Evolutionary conservation across 345 rosid genomes (phyloP), one percentile per base, ranked within the genome.

Genomic region (Anacardium occidentale): DNA sequence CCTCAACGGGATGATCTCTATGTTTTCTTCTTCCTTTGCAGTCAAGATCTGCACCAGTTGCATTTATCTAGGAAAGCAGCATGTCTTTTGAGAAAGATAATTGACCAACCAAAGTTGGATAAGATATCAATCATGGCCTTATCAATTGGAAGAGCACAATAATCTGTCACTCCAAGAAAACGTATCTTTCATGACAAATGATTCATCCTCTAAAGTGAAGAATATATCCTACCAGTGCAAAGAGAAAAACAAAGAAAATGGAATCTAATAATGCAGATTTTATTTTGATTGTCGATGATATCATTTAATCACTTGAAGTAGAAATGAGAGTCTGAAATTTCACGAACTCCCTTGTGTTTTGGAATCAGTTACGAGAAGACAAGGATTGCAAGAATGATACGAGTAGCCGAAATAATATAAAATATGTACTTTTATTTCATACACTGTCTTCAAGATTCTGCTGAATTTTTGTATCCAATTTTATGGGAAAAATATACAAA

Each of bases 401-500:
- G 9, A 21, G 22, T 37, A n/a, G 26, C 29, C 10, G 13, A 22
- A 50, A 71, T 59, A 32, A 60, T 3, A 58, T 15, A 25, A 29
- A 42, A n/a, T 61, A 58, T 60, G 11, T 20, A 60, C 25, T 18
- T 45, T 13, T 7, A 20, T 29, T 70, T 29, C n/a, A 32, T 45
- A 58, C 59, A 29, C 11, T 71, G 26, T 45, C 20, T 70, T 59
- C 29, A 48, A n/a, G 32, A 10, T 48, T 45, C 66, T 10, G 34
- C 58, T 32, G 37, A 50, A 59, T 60, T 58, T 8, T 21, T 17
- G 47, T 2, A 13, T 48, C 56, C 54, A 48, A 12, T 26, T 71
- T 12, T n/a, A 69, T 53, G 47, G 44, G 73, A 70, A 60, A 71
- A 48, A 15, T 61, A 60, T 32, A 60, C 50, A 71, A 25, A 6